Evolutionary conservation across 345 rosid genomes (phyloP).

Genomic region (Syzygium oleosum): DNA sequence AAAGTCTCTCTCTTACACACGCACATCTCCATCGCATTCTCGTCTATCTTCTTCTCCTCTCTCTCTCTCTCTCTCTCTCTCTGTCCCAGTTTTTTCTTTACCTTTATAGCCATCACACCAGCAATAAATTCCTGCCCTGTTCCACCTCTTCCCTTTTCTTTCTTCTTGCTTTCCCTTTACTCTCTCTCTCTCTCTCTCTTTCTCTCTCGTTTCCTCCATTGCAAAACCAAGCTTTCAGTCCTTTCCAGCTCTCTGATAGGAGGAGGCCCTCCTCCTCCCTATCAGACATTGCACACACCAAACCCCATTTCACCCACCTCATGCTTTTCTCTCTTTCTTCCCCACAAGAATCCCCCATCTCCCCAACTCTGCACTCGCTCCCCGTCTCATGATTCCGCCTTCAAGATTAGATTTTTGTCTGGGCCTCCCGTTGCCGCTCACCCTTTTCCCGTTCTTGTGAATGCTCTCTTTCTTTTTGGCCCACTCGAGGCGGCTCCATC

Average conservation of each 20-base stretch:
- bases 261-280: constrained; percentile 2
- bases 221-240: constrained; percentile 65
- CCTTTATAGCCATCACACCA: neutral
- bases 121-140: constrained; percentile 32
- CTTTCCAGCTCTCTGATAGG: constrained; percentile 42
- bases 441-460: constrained; percentile 6
- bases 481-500: constrained; percentile 10
- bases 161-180: constrained; percentile 32
- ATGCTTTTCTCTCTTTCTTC: neutral
- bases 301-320: constrained; percentile 35
- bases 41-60: neutral
- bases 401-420: constrained; percentile 33
- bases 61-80: neutral
- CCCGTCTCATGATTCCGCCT: constrained; percentile 15
- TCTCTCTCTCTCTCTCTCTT: neutral
- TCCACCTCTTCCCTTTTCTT: constrained; percentile 8
- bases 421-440: constrained; percentile 11
- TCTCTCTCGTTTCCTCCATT: constrained; percentile 61
- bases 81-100: neutral
- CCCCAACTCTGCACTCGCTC: neutral
- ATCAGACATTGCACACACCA: constrained; percentile 35
- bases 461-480: constrained; percentile 1
- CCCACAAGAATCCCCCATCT: neutral
- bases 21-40: neutral
- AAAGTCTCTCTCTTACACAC: too few relatives aligned